Conservation (phyloP, 148 eudicot genomes). For the Talinum fruticosum region DNA sequence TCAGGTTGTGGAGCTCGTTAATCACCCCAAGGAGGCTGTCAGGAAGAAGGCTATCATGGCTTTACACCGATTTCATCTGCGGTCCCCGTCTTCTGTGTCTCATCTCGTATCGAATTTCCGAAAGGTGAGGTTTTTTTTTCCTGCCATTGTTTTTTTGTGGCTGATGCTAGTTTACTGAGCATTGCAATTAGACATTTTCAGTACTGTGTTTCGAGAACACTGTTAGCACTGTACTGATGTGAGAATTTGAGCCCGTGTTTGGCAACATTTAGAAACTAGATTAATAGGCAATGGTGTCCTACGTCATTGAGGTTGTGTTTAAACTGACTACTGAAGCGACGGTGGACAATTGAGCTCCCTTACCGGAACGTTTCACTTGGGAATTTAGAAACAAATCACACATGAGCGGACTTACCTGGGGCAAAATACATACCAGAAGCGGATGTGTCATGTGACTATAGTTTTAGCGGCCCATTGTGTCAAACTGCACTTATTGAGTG, state of each 20-base stretch:
- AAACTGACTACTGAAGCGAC: background rate
- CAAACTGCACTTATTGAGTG: background rate
- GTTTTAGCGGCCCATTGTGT: too few species aligned
- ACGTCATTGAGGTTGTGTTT: too few species aligned
- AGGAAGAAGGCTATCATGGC: slow-evolving; percentile 99
- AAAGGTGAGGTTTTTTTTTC: slow-evolving; percentile 45
- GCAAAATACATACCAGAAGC: too few species aligned
- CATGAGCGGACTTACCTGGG: too few species aligned
- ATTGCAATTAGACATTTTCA: background rate
- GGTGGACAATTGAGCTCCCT: background rate
- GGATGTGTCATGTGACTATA: too few species aligned
- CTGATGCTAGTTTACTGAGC: background rate
- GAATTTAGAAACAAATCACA: too few species aligned
- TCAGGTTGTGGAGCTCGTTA: slow-evolving; percentile 83
- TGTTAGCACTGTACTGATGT: too few species aligned
- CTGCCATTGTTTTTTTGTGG: background rate
- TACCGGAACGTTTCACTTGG: background rate
- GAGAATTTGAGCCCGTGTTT: too few species aligned
- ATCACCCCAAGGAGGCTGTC: slow-evolving; percentile 79
- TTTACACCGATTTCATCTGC: slow-evolving; percentile 81
- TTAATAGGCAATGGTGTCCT: background rate
- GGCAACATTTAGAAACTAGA: background rate
- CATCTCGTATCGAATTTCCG: slow-evolving; percentile 79
- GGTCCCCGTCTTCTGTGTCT: slow-evolving; percentile 65
- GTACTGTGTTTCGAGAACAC: background rate